phyloP scores from a whole-genome alignment of 768 basidiomycete species.

The Rhizopogon vinicolor region DNA sequence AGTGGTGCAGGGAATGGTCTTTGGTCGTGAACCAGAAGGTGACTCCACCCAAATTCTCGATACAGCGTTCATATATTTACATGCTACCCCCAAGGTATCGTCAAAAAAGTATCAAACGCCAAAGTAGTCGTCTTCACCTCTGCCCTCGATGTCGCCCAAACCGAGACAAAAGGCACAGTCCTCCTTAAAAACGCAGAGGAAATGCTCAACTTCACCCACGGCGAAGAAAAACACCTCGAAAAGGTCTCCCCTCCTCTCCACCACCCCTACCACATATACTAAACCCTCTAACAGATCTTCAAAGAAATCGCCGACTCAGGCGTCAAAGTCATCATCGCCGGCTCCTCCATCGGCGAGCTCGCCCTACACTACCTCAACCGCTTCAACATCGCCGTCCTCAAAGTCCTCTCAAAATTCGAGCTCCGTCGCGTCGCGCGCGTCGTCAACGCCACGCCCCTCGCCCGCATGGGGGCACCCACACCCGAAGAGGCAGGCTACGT shows the following conservation, averaged over 20 bases:
- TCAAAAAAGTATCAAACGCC: conserved; percentile 79
- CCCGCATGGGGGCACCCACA: conserved; percentile 92
- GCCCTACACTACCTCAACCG: conserved; percentile 96
- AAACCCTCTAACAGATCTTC: conserved; percentile 64
- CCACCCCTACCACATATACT: not conserved
- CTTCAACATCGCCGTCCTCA: conserved; percentile 90
- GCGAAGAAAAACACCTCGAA: conserved; percentile 96
- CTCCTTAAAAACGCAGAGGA: conserved; percentile 93
- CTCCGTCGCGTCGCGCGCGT: conserved; percentile 92
- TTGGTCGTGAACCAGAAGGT: conserved; percentile 95
- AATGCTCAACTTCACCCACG: conserved; percentile 94
- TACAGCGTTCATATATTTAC: not conserved
- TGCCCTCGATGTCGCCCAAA: conserved; percentile 90
- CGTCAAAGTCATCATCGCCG: conserved; percentile 90
- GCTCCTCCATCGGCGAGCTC: conserved; percentile 90
- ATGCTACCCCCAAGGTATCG: conserved; percentile 42
- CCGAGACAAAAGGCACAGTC: conserved; percentile 98
- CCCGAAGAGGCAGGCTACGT: conserved; percentile 93
- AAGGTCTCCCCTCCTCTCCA: conserved; percentile 42
- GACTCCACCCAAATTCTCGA: conserved; percentile 8
- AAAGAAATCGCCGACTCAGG: conserved; percentile 97
- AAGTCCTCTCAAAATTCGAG: conserved; percentile 97
- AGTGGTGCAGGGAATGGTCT: conserved; percentile 97
- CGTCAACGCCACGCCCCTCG: conserved; percentile 93
- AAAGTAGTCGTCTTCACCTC: conserved; percentile 97